Base-by-base conservation (phyloP, 2,329 filamentous ascomycete species). In the Sporothrix humicola region DNA sequence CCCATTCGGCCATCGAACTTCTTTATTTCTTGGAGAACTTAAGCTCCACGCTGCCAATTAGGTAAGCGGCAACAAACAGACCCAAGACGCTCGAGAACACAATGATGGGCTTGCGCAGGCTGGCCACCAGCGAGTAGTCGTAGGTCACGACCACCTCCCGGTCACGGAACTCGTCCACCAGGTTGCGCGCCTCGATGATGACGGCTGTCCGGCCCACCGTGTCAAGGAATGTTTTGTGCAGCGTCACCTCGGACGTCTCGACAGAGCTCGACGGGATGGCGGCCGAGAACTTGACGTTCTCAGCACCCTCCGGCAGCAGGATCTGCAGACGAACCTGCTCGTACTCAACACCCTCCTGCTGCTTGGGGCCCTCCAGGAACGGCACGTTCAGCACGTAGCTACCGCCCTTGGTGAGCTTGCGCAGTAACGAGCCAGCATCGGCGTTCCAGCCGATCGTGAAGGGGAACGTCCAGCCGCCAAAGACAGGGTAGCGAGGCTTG, bases 371-470 rank as follows among this genome's bases (percentile, higher is more conserved):
- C 83, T 98, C 94, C 12, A 99, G 84, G 84, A 99, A 96, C 8
- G 96, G 95, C 8, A 98, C 91, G 80, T 93, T 97, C 74, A 99
- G 87, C 10, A 97, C 87, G 79, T 93, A 97, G n/a, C 89, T 88
- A 74, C 93, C 90, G 37, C 87, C 87, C 63, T 86, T 84, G 58
- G 63, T 15, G 8, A 88, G 86, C 77, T 86, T 89, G 78, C 93
- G 91, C 77, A 99, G 81, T 81, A 93, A 96, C 73, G 88, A 89
- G 79, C 90, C 90, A 42, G 97, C 87, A 77, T 97, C 90, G 71
- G 93, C 91, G 84, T 98, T 97, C 96, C 96, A 99, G 77, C 96
- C 96, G 73, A 98, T 91, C 74, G 92, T 93, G 86, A 98, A 99
- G 77, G 93, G 96, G 83, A 98, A 98, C 83, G 97, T 97, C 96